phyloP scores from a whole-genome alignment of 176 grass and related monocot species.

The Phoenix dactylifera region DNA sequence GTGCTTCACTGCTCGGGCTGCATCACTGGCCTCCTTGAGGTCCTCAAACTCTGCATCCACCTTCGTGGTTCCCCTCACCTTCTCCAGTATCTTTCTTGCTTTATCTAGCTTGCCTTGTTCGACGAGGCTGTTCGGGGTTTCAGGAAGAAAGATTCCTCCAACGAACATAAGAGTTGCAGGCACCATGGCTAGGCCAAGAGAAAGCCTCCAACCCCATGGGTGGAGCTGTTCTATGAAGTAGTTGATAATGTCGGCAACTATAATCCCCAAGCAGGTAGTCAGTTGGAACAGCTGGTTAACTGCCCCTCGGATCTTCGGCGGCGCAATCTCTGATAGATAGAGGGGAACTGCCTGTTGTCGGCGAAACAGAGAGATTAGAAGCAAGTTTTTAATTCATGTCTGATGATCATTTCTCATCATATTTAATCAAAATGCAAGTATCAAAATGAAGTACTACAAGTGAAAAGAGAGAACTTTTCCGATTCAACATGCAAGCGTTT shows the following conservation, averaged over 20 bases:
- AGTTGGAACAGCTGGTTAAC: constrained; percentile 98
- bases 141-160: constrained; percentile 66
- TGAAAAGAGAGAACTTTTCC: no score
- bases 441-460: no score
- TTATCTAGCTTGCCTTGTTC: constrained; percentile 56
- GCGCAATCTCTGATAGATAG: constrained; percentile 89
- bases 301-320: constrained; percentile 71
- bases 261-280: constrained; percentile 82
- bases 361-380: no score
- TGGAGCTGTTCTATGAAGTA: constrained; percentile 80
- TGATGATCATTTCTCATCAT: no score
- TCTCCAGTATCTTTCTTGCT: constrained; percentile 61
- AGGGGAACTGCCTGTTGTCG: constrained; percentile 59
- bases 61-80: constrained; percentile 67
- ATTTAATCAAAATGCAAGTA: no score
- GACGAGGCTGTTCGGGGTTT: constrained; percentile 96
- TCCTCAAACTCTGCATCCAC: constrained; percentile 96
- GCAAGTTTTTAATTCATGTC: no score
- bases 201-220: constrained; percentile 89
- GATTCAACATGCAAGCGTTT: no score
- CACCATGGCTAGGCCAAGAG: constrained; percentile 69
- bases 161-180: constrained; percentile 71
- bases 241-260: constrained; percentile 78
- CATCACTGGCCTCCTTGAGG: constrained; percentile 73
- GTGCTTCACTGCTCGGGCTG: constrained; percentile 39